phyloP scores from a whole-genome alignment of 495 filamentous ascomycete genomes.

The Xylaria scruposa region DNA sequence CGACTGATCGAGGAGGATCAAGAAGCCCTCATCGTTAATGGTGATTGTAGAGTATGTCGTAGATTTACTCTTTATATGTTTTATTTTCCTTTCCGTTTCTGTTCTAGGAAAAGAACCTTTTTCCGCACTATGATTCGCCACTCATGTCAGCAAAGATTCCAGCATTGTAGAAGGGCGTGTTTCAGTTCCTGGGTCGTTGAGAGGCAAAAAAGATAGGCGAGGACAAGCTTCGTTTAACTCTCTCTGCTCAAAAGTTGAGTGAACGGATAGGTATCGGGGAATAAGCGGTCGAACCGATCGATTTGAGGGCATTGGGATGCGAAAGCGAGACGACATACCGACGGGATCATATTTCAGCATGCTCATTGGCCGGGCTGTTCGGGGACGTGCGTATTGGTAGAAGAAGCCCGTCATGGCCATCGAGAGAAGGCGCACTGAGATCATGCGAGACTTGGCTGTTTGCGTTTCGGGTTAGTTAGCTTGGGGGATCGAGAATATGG shows the following conservation, averaged over 20 bases:
- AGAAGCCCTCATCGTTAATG: neutral
- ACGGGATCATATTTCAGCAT: conserved; percentile 99
- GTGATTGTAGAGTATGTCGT: conserved; percentile 23
- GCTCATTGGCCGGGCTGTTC: conserved; percentile 80
- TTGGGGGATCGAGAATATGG: neutral
- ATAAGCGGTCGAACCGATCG: neutral
- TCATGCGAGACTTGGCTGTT: conserved; percentile 87
- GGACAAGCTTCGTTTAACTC: neutral
- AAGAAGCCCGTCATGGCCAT: conserved; percentile 99
- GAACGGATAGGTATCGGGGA: neutral
- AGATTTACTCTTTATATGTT: conserved; percentile 7
- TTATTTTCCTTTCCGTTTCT: conserved; percentile 66
- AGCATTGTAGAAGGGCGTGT: neutral
- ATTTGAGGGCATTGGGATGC: neutral
- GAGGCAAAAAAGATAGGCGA: neutral
- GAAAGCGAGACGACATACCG: conserved; percentile 63
- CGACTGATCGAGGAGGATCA: neutral
- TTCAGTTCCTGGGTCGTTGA: neutral
- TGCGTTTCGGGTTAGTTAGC: conserved; percentile 21
- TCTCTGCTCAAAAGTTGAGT: too few species aligned
- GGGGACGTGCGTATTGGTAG: conserved; percentile 84
- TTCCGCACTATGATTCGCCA: conserved; percentile 65
- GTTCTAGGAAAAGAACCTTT: conserved; percentile 91
- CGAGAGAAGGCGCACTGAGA: conserved; percentile 91
- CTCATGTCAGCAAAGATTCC: conserved; percentile 3